Conservation (phyloP, 148 eudicot genomes). For the Persicaria maculosa region DNA sequence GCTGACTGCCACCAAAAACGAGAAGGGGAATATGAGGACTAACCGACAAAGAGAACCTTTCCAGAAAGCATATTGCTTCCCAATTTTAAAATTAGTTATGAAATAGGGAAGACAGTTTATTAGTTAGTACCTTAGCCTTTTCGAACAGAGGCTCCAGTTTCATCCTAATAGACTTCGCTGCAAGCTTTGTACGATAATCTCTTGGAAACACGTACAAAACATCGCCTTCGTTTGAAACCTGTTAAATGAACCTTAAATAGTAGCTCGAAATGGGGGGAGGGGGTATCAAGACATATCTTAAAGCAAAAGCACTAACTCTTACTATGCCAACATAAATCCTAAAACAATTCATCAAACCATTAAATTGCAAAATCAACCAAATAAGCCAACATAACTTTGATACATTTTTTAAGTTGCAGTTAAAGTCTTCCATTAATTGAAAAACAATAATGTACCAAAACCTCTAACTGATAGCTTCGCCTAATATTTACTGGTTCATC, state of each 20-base stretch:
- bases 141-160: conserved; percentile 84
- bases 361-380: neutral
- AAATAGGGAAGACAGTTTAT: neutral
- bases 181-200: conserved; percentile 80
- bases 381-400: neutral
- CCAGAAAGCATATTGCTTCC: neutral
- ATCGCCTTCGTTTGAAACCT: conserved; percentile 98
- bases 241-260: conserved; percentile 20
- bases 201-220: conserved; percentile 78
- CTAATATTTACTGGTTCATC: neutral
- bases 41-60: conserved; percentile 4
- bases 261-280: neutral
- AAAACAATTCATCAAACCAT: neutral
- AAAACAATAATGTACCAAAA: neutral
- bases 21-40: neutral
- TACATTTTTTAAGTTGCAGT: neutral
- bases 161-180: conserved; percentile 75
- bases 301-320: neutral
- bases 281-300: neutral
- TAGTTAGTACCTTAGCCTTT: conserved; percentile 62
- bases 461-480: neutral
- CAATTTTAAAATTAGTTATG: neutral
- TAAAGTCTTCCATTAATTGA: neutral
- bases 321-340: neutral
- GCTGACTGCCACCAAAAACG: conserved; percentile 50